Evolutionary conservation across 2,329 filamentous ascomycete genomes (phyloP), one percentile per base, ranked within the genome.

Genomic region (Ilyonectria destructans): DNA sequence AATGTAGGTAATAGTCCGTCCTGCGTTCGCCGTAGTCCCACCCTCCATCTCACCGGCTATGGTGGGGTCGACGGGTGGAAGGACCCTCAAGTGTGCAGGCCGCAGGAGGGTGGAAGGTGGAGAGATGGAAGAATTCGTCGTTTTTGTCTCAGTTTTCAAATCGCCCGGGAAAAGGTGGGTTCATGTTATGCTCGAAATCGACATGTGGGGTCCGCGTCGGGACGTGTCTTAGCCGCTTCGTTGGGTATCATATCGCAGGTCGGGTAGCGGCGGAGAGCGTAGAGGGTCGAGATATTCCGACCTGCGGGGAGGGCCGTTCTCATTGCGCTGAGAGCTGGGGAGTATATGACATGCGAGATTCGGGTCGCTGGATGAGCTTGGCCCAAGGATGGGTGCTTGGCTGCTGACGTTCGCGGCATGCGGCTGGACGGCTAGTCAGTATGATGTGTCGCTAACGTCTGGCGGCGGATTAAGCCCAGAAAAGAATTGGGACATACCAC

Each of bases 351-450:
- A 77, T 70, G 68, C 75, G 74, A 49, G 80, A 69, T 26, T 75
- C 71, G n/a, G 77, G 80, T 15, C 77, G 77, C 59, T 77, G 79
- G 55, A 82, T 81, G 62, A 82, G 70, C 69, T 81, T 82, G 15
- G 79, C 77, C 80, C 81, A 81, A 1, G 81, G 80, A 62, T 80
- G 76, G 33, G 78, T 80, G 75, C 77, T 82, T 13, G 81, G 81
- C 59, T 80, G 79, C 52, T 80, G 80, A 63, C 81, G 80, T 75
- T 82, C 81, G 29, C 80, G 80, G 67, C 81, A 82, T 26, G 81
- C 80, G 69, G 80, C 81, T 82, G 69, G 23, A 58, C 26, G 61
- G 35, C 6, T 57, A 55, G 69, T 78, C 69, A 77, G 75, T 71
- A 71, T 63, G 31, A 59, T 56, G 62, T 26, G 56, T 66, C 52